These are phyloP conservation scores for Cladosporium halotolerans DNA, from an alignment of 2,329 filamentous ascomycete genomes.

Conservation along the genomic window DNA sequence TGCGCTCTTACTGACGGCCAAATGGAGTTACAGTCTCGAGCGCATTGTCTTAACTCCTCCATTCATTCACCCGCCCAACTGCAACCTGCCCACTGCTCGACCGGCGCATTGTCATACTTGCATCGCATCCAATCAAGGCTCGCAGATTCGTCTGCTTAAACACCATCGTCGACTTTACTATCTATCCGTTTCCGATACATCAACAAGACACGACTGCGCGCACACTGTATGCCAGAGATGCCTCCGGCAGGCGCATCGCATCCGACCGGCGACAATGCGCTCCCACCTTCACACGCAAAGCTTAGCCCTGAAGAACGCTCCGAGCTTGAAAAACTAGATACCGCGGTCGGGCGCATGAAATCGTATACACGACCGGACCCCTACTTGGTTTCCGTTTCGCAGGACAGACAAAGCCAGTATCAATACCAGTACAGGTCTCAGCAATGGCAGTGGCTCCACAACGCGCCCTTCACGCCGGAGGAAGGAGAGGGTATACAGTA, in stretches of 20 bases:
- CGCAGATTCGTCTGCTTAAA: too few species aligned
- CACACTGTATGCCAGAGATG: not conserved
- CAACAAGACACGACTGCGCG: not conserved
- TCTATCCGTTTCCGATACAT: not conserved
- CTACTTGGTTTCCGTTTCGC: slow-evolving; percentile 44
- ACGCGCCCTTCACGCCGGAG: slow-evolving; percentile 48
- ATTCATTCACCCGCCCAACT: not conserved
- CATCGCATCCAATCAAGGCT: not conserved
- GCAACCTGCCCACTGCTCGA: too few species aligned
- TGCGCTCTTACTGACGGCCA: too few species aligned
- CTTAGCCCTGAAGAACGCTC: slow-evolving; percentile 21
- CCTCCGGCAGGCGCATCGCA: slow-evolving; percentile 5
- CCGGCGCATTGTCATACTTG: not conserved
- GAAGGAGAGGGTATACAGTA: slow-evolving; percentile 56
- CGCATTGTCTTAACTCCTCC: too few species aligned
- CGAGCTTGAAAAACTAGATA: slow-evolving; percentile 37
- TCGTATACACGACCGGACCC: slow-evolving; percentile 36
- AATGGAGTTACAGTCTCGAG: too few species aligned
- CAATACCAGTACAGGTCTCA: slow-evolving; percentile 36
- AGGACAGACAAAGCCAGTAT: slow-evolving; percentile 33
- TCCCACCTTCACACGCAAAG: not conserved
- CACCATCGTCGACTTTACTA: too few species aligned
- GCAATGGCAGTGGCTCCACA: slow-evolving; percentile 36
- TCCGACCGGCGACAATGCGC: slow-evolving; percentile 3
- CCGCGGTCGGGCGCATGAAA: slow-evolving; percentile 39